Base-by-base conservation (phyloP, 192 early-diverging fungal species). In the Rhizoclosmatium globosum region DNA sequence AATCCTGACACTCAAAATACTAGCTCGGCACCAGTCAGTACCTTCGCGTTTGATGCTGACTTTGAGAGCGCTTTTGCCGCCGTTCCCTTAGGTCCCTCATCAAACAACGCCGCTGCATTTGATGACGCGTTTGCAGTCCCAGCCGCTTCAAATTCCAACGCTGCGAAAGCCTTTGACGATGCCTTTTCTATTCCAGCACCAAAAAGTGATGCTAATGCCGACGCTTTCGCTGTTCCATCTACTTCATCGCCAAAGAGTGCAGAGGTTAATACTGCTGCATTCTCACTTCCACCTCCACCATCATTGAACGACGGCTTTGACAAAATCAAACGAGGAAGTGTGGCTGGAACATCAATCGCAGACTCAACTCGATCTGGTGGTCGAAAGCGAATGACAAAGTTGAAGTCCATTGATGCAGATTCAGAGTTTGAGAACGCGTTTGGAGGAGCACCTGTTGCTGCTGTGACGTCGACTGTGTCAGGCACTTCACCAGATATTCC, bases 371-470 rank as follows among this genome's bases (percentile, higher is more conserved):
- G 69, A 3, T 45, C 38, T 39, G 47, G 44, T 11, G 42, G 74
- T 4, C 68, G 77, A 11, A 68, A 68, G 39, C 66, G 69, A 6
- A 71, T 73, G 44, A 71, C 44, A n/a, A 65, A 64, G 17, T n/a
- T 71, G 61, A 73, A 68, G 42, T 74, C 19, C 2, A 53, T 79
- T 15, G 77, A 79, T 39, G n/a, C 46, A 19, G 77, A 79, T 3
- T 6, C 58, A 4, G 77, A 79, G 39, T 79, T 79, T 53, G 74
- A 21, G 2, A 79, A 79, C 38, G 68, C 77, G 42, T 72, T 79
- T 73, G 77, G 71, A 4, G 46, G 41, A 15, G 23, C 61, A 21
- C 17, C 43, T 44, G 38, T 31, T 2, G 31, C 64, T 31, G 47
- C 60, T 11, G 53, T 59, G 47, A 15, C 68, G 3, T 21, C 47